These are phyloP conservation scores for Malus sylvestris DNA, from an alignment of 306 rosid genomes.

Conservation along the genomic window DNA sequence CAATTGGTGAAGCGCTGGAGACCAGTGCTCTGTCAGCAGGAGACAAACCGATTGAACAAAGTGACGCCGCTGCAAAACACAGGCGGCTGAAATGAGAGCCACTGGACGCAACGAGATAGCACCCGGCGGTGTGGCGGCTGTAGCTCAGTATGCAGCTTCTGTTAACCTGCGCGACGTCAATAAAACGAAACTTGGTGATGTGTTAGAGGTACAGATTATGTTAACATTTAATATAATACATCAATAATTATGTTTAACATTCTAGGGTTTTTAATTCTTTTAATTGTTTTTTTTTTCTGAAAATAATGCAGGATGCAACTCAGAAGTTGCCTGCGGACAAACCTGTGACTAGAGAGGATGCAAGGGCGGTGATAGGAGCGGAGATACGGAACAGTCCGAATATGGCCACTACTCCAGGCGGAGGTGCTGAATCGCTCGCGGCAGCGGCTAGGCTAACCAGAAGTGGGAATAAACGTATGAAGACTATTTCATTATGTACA, in stretches of 20 bases:
- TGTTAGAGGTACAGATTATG: conserved; percentile 21
- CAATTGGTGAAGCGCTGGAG: conserved; percentile 62
- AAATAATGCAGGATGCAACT: conserved; percentile 32
- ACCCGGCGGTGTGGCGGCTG: conserved; percentile 30
- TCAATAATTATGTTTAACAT: not conserved
- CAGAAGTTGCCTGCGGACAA: conserved; percentile 33
- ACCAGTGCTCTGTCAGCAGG: conserved; percentile 27
- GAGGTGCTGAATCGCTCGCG: conserved; percentile 47
- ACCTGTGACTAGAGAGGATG: conserved; percentile 57
- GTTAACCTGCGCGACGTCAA: conserved; percentile 21
- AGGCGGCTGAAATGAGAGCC: conserved; percentile 46
- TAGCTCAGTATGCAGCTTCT: conserved; percentile 43
- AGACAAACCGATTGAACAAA: conserved; percentile 39
- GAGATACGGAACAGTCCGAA: conserved; percentile 48
- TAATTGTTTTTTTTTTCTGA: no score
- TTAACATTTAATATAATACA: not conserved
- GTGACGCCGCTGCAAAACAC: conserved; percentile 52
- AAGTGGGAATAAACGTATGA: not conserved
- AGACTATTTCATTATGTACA: no score
- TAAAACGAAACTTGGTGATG: conserved; percentile 34
- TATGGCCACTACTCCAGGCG: conserved; percentile 59
- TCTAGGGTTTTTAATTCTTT: no score
- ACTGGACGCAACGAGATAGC: conserved; percentile 10
- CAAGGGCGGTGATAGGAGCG: conserved; percentile 48
- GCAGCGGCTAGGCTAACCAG: conserved; percentile 49